Conservation (phyloP, 768 basidiomycete genomes). For the Termitomyces titanicus region DNA sequence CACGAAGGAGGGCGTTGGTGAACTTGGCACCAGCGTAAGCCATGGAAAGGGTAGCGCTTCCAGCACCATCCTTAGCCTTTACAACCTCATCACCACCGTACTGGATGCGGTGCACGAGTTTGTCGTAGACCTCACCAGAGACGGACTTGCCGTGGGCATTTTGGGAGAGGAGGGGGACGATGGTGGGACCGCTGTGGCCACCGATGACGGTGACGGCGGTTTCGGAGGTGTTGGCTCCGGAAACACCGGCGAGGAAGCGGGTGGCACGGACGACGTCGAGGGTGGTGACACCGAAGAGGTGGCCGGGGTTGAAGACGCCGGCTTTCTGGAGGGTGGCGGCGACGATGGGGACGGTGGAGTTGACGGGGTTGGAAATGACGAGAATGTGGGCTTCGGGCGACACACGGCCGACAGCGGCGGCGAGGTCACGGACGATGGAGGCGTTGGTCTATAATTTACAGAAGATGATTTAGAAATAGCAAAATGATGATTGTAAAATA, state of each 20-base stretch:
- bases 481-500: background rate
- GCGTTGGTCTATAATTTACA: conserved; percentile 74
- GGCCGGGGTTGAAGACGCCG: conserved; percentile 86
- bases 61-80: conserved; percentile 94
- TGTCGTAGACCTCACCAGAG: conserved; percentile 67
- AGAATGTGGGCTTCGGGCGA: conserved; percentile 90
- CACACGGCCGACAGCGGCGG: conserved; percentile 79
- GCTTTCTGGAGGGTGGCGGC: conserved; percentile 88
- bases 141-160: conserved; percentile 64
- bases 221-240: conserved; percentile 61
- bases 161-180: conserved; percentile 94
- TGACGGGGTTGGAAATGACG: conserved; percentile 99
- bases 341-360: conserved; percentile 97
- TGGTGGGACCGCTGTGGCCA: conserved; percentile 96
- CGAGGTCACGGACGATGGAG: conserved; percentile 95
- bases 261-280: conserved; percentile 97
- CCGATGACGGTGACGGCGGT: conserved; percentile 84
- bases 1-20: conserved; percentile 75
- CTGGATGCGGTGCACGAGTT: conserved; percentile 91
- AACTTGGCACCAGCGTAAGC: conserved; percentile 94
- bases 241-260: conserved; percentile 78
- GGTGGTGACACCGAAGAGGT: conserved; percentile 94
- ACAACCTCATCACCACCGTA: conserved; percentile 99
- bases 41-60: conserved; percentile 94
- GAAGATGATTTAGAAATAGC: background rate